These are phyloP conservation scores for Xylaria acuta DNA, from an alignment of 495 filamentous ascomycete genomes.

Conservation along the genomic window DNA sequence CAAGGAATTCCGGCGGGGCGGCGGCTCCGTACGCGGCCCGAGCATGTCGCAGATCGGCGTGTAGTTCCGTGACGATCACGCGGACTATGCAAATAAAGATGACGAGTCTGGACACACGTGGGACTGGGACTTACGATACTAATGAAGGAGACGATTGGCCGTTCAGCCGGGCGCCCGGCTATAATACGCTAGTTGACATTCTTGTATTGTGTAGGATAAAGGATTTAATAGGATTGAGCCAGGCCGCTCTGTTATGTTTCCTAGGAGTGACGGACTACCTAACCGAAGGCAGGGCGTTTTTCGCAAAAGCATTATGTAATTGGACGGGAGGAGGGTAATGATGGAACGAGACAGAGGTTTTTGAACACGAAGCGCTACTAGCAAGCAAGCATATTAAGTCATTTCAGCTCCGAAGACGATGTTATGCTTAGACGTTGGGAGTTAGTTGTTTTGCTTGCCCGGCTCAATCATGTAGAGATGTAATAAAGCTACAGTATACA, in stretches of 20 bases:
- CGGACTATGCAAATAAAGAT: background rate
- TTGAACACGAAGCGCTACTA: background rate
- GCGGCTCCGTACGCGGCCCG: slow-evolving; percentile 49
- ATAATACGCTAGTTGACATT: background rate
- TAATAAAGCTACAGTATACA: slow-evolving; percentile 17
- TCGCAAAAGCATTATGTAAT: background rate
- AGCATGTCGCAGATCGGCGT: slow-evolving; percentile 57
- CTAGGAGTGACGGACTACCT: background rate
- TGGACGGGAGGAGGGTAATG: background rate
- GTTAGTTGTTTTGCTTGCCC: background rate
- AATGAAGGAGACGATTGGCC: slow-evolving; percentile 2
- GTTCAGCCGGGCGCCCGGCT: background rate
- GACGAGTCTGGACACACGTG: background rate
- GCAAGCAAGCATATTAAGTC: background rate
- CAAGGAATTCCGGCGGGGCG: slow-evolving; percentile 47
- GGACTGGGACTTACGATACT: slow-evolving; percentile 16
- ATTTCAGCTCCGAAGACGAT: background rate
- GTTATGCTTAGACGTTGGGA: background rate
- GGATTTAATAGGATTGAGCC: slow-evolving; percentile 1
- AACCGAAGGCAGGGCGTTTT: background rate
- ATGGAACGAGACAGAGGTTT: slow-evolving; percentile 5
- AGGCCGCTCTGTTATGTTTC: background rate
- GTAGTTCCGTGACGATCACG: slow-evolving; percentile 33
- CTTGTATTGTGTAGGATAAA: slow-evolving; percentile 20
- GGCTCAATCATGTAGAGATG: slow-evolving; percentile 12